phyloP scores from a whole-genome alignment of 306 rosid genomes.

The Cucurbita argyrosperma region DNA sequence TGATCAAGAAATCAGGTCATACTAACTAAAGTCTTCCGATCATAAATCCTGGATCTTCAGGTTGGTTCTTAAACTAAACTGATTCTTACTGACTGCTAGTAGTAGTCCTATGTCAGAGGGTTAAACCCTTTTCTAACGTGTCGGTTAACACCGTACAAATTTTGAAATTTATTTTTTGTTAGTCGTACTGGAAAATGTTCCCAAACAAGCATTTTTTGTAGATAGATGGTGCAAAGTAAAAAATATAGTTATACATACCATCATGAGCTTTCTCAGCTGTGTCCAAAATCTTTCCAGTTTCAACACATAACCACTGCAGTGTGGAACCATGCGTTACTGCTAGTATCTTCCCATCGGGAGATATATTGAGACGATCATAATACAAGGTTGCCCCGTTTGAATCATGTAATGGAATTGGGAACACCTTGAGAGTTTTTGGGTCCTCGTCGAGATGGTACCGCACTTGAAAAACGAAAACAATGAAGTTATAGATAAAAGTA shows the following conservation, averaged over 20 bases:
- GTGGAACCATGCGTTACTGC: conserved; percentile 83
- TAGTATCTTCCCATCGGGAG: conserved; percentile 71
- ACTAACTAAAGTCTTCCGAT: background rate
- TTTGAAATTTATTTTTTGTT: background rate
- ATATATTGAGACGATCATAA: conserved; percentile 70
- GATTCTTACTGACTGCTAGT: background rate
- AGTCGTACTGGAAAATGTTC: background rate
- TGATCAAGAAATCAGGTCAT: too few species aligned
- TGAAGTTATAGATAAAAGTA: background rate
- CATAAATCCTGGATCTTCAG: background rate
- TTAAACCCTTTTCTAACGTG: background rate
- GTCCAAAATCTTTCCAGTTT: conserved; percentile 79
- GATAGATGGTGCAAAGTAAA: background rate
- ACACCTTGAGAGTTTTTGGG: conserved; percentile 83
- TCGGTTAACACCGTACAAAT: background rate
- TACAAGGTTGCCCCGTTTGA: conserved; percentile 41
- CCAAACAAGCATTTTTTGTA: background rate
- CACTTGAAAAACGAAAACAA: conserved; percentile 34
- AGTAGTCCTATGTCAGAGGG: background rate
- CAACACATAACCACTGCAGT: conserved; percentile 77
- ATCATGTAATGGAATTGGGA: conserved; percentile 73
- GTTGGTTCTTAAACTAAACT: too few species aligned
- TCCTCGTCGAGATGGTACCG: conserved; percentile 95
- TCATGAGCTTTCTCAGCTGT: conserved; percentile 95
- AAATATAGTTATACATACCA: conserved; percentile 45